These are phyloP conservation scores for Cryptococcus sp. DNA, from an alignment of 1,284 basidiomycete genomes.

Conservation along the genomic window DNA sequence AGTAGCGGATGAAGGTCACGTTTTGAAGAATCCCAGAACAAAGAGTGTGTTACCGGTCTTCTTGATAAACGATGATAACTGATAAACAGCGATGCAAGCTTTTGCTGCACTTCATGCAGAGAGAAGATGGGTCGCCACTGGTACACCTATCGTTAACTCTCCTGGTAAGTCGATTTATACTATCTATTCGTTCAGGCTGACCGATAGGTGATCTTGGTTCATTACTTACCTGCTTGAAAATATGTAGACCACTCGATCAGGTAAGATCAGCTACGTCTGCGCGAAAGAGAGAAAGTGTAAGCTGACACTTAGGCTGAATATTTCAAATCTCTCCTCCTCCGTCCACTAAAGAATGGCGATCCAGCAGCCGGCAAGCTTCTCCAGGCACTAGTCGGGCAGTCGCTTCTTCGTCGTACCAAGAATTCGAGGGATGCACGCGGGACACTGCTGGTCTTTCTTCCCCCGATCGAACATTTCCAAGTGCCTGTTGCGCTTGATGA, in stretches of 20 bases:
- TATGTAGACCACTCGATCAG: slow-evolving; percentile 76
- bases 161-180: slow-evolving; percentile 47
- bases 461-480: slow-evolving; percentile 56
- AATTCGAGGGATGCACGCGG: slow-evolving; percentile 77
- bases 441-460: slow-evolving; percentile 65
- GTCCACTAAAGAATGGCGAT: slow-evolving; percentile 65
- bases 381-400: slow-evolving; percentile 77
- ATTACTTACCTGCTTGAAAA: slow-evolving; percentile 69
- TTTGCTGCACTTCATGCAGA: slow-evolving; percentile 65
- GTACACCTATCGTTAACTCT: slow-evolving; percentile 83
- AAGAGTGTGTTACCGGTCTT: slow-evolving; percentile 52
- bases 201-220: slow-evolving; percentile 70
- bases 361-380: slow-evolving; percentile 64
- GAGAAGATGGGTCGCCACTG: slow-evolving; percentile 60
- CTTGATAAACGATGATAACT: neutral
- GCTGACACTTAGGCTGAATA: slow-evolving; percentile 58
- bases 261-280: slow-evolving; percentile 19
- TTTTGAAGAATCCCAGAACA: slow-evolving; percentile 74
- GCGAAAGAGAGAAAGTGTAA: too few species aligned
- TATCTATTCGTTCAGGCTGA: neutral
- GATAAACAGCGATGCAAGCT: slow-evolving; percentile 57
- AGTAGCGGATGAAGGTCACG: slow-evolving; percentile 83
- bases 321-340: slow-evolving; percentile 68
- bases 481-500: slow-evolving; percentile 60
- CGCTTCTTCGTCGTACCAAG: slow-evolving; percentile 80